Conservation (phyloP, 1,284 basidiomycete genomes). For the Ganoderma sinense region DNA sequence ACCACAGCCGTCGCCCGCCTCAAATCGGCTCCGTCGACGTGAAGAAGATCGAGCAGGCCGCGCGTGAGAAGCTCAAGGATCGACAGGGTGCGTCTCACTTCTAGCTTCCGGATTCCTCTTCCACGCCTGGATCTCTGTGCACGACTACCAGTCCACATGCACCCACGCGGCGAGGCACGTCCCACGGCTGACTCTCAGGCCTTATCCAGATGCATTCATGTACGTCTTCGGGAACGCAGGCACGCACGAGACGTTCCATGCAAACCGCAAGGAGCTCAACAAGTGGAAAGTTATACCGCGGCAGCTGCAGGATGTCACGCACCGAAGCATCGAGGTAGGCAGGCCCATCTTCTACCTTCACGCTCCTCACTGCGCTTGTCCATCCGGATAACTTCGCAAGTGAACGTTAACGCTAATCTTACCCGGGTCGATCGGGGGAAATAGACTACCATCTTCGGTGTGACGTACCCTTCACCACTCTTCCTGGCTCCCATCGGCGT, state of each 20-base stretch:
- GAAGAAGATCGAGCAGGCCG: slow-evolving; percentile 51
- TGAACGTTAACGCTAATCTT: slow-evolving; percentile 32
- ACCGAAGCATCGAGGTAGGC: slow-evolving; percentile 64
- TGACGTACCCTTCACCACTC: slow-evolving; percentile 67
- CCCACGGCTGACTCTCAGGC: background rate
- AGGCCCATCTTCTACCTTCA: background rate
- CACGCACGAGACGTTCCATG: slow-evolving; percentile 57
- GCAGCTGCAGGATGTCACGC: slow-evolving; percentile 73
- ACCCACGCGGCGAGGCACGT: background rate
- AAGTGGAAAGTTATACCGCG: slow-evolving; percentile 73
- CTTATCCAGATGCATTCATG: slow-evolving; percentile 61
- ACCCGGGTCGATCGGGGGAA: slow-evolving; percentile 49
- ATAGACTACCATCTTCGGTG: slow-evolving; percentile 55
- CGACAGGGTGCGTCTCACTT: slow-evolving; percentile 1
- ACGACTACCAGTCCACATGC: background rate
- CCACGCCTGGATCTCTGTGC: background rate
- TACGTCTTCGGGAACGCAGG: slow-evolving; percentile 72
- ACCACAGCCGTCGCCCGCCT: slow-evolving; percentile 38
- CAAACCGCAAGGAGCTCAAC: slow-evolving; percentile 62
- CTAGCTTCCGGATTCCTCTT: background rate
- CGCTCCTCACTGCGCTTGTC: background rate
- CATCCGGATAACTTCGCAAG: background rate
- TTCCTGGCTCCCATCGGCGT: slow-evolving; percentile 80
- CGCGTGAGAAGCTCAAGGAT: slow-evolving; percentile 41
- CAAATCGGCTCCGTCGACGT: slow-evolving; percentile 48